Evolutionary conservation across 306 rosid species (phyloP), one percentile per base, ranked within the genome.

Genomic region (Mucuna pruriens): DNA sequence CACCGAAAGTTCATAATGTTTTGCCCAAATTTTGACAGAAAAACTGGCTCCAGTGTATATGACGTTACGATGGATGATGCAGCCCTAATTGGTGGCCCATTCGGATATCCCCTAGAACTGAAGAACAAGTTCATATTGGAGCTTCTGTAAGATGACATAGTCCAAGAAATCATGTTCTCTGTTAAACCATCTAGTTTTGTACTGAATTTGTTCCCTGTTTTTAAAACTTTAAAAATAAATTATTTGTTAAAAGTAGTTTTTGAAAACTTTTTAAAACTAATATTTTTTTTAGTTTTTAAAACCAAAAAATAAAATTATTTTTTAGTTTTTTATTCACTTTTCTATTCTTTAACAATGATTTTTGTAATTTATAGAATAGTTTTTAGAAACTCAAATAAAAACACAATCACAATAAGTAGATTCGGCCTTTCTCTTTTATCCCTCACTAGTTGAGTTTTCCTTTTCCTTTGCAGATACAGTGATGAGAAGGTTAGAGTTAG

Each of bases 21-120:
- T 48, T 62, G 54, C 26, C 51, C 36, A 7, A 65, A 61, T 52
- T 8, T 23, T 52, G 78, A 52, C 91, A 95, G 99, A 61, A 91
- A 90, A 85, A 77, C 88, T 42, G 86, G 86, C 52, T 36, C 89
- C 40, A 66, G 48, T 80, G 33, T 85, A 55, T 95, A 89, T 60
- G 93, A 90, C 34, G 73, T 93, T 26, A 88, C 88, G 16, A 90
- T 95, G 97, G 97, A 90, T 62, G 98, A 91, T 73, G 98, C 97
- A 25, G 99, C 98, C 65, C 86, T 93, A 82, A 83, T 91, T 31
- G 97, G 93, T 0, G 98, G 97, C 34, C 88, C 92, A 9, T 93
- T 91, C 84, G 98, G 97, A 71, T 89, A 88, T 71, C 99, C 98
- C 17, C 10, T 95, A 31, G 89, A 88, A 72, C 69, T 95, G 68